Evolutionary conservation across 441 rosid species (phyloP).

Genomic region (Syzygium malaccense): DNA sequence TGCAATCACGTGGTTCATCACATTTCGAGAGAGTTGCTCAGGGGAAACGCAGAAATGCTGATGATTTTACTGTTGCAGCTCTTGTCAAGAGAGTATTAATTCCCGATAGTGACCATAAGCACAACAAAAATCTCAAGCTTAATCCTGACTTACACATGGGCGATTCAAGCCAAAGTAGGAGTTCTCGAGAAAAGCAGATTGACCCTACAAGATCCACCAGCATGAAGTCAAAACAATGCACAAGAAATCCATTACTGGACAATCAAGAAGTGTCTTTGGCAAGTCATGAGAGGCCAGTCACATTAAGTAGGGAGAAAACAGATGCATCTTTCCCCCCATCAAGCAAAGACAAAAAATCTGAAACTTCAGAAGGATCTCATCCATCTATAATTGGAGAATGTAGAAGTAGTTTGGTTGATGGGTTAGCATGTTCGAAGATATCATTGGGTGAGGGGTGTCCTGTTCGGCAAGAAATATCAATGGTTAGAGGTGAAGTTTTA

Average conservation of each 20-base stretch:
- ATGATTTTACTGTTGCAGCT: conserved; percentile 24
- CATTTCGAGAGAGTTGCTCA: conserved; percentile 21
- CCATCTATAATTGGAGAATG: conserved; percentile 20
- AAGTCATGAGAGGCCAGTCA: conserved; percentile 10
- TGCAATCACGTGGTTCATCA: conserved; percentile 21
- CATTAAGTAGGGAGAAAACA: conserved; percentile 11
- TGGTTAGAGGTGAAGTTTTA: conserved; percentile 12
- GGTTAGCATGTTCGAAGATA: conserved; percentile 2
- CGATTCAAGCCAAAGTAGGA: conserved; percentile 26
- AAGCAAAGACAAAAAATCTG: conserved; percentile 7
- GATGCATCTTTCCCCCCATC: conserved; percentile 14
- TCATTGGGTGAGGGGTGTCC: conserved; percentile 8
- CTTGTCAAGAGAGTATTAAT: conserved; percentile 17
- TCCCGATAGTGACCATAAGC: conserved; percentile 11
- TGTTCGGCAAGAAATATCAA: conserved; percentile 12
- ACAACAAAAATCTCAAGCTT: conserved; percentile 6
- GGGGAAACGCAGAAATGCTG: conserved; percentile 28
- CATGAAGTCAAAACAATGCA: conserved; percentile 12
- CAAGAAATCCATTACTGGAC: conserved; percentile 14
- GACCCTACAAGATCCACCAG: conserved; percentile 16
- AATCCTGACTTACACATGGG: conserved; percentile 24
- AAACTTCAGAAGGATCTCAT: conserved; percentile 21
- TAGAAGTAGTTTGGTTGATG: conserved; percentile 10
- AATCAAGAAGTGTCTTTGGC: conserved; percentile 7
- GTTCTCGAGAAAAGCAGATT: conserved; percentile 11